Base-by-base conservation (phyloP, 768 basidiomycete genomes). In the Gyrodon lividus region DNA sequence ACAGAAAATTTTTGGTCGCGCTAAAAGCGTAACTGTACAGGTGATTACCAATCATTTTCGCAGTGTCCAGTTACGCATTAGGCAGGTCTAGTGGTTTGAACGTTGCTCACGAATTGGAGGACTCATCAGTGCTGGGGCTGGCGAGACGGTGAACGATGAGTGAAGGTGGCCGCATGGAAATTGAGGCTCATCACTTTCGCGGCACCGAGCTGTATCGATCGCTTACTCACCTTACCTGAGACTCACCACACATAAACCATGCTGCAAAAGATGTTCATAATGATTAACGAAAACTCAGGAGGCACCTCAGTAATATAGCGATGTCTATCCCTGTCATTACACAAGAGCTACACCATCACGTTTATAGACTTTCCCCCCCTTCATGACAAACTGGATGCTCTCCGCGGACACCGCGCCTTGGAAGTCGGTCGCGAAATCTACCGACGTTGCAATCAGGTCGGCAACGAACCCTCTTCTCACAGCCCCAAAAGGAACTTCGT, bases 361-460 rank as follows among this genome's bases (percentile, higher is more conserved):
- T 59, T 80, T 77, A 52, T 72, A 76, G 14, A 80, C 68, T 48
- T 59, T 68, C 12, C 81, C 84, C 1, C 69, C 76, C 57, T 84
- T 84, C 81, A 83, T 82, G 37, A 84, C 81, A 59, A 83, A 81
- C 26, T 59, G 60, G 16, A 85, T 75, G 24, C 69, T 70, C 26
- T 70, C 68, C 46, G 80, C 66, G 48, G 78, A 74, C 28, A 77
- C 72, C 34, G 80, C 78, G 22, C 70, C 64, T 42, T 64, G 66
- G 47, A 78, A 77, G 55, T 79, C 71, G 26, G 51, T 51, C 51
- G 59, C 69, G 14, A 75, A 52, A 51, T 75, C 70, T 13, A 72
- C 72, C 26, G 48, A 55, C 2, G 69, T 71, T 23, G 70, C 75
- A 47, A 77, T 67, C 43, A 76, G 66, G 52, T 77, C 78, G 38